Percentiles rank a stretch among this genome's conserved stretches.
These are phyloP conservation scores for Cordyceps pruinosa DNA, from an alignment of 2,329 filamentous ascomycete species.

Conservation along the genomic window DNA sequence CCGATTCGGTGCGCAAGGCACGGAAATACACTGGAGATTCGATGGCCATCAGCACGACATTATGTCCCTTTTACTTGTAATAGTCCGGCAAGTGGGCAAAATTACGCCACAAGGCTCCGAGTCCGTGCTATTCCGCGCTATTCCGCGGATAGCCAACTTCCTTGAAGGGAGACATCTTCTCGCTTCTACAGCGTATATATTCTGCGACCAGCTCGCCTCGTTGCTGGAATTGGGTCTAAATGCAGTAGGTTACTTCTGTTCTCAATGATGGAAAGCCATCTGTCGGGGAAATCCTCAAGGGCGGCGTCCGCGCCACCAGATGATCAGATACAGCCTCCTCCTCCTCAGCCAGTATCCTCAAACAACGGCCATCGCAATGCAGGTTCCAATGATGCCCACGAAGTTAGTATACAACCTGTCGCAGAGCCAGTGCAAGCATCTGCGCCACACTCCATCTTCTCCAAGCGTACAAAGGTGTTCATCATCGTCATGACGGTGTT, in stretches of 20 bases:
- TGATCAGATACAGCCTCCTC: neutral
- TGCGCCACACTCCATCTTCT: slow-evolving; percentile 20
- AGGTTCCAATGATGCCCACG: no score
- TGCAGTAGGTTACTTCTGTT: neutral
- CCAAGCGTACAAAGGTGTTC: slow-evolving; percentile 19
- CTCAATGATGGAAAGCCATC: neutral
- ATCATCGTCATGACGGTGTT: slow-evolving; percentile 24
- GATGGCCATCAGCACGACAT: neutral
- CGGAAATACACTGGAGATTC: neutral
- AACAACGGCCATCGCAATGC: neutral
- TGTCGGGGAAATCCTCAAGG: neutral
- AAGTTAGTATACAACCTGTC: neutral
- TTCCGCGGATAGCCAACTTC: neutral
- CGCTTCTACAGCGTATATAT: neutral
- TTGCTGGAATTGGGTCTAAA: no score
- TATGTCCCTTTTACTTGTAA: neutral
- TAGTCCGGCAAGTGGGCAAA: neutral
- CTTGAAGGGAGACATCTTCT: neutral
- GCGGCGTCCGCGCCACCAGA: neutral
- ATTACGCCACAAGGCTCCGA: neutral
- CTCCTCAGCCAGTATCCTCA: neutral
- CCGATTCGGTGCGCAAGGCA: neutral
- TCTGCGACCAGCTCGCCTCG: neutral
- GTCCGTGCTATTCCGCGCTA: neutral
- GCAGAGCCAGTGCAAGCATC: neutral